phyloP scores from a whole-genome alignment of 2,329 filamentous ascomycete genomes.

The Keithomyces neogunnii region DNA sequence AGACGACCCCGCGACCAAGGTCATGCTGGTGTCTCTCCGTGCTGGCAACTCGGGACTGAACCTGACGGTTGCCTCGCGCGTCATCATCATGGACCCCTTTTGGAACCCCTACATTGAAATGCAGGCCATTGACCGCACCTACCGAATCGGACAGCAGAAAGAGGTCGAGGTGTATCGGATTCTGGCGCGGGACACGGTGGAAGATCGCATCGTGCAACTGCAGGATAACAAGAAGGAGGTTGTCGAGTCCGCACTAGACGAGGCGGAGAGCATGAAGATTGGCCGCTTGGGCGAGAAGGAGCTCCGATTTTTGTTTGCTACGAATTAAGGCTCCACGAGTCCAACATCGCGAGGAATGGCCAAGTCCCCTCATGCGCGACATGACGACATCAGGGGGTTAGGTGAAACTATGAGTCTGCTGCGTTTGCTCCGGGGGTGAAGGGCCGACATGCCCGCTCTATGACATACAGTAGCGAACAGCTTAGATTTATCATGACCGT shows the following conservation, averaged over 20 bases:
- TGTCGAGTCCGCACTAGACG: constrained; percentile 73
- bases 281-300: constrained; percentile 58
- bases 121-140: constrained; percentile 82
- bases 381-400: no score
- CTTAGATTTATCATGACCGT: no score
- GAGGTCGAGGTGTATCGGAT: constrained; percentile 75
- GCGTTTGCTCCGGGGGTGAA: no score
- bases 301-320: constrained; percentile 58
- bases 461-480: no score
- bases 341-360: neutral
- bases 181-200: constrained; percentile 68
- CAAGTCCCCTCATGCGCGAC: no score
- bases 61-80: constrained; percentile 70
- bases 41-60: constrained; percentile 84
- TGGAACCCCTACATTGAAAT: constrained; percentile 94
- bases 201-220: constrained; percentile 74
- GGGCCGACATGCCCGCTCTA: no score
- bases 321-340: neutral
- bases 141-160: constrained; percentile 73
- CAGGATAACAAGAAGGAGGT: constrained; percentile 72
- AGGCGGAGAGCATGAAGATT: constrained; percentile 58
- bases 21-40: constrained; percentile 74
- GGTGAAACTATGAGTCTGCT: no score
- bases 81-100: constrained; percentile 87
- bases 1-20: constrained; percentile 52